phyloP scores from a whole-genome alignment of 2,329 filamentous ascomycete species.

The Epichloe scottii region DNA sequence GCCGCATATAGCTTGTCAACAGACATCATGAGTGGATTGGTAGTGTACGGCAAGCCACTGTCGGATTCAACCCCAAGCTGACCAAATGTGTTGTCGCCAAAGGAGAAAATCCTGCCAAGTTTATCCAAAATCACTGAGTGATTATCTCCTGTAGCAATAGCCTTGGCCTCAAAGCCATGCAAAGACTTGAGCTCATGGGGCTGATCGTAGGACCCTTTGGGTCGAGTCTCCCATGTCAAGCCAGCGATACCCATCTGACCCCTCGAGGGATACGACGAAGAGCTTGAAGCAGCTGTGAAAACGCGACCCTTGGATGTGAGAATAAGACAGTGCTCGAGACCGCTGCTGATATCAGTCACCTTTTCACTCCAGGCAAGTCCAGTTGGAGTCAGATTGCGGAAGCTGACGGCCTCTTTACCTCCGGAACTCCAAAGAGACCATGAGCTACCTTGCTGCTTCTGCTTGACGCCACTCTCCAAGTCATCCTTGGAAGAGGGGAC shows the following conservation, averaged over 20 bases:
- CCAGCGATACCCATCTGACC: conserved; percentile 84
- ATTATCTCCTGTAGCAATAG: conserved; percentile 74
- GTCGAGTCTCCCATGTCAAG: conserved; percentile 66
- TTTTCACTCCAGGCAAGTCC: conserved; percentile 57
- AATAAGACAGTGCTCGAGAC: conserved; percentile 75
- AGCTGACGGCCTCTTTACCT: conserved; percentile 41
- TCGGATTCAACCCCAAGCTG: conserved; percentile 75
- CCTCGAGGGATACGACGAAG: conserved; percentile 62
- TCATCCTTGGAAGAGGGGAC: conserved; percentile 65
- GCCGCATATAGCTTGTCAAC: conserved; percentile 61
- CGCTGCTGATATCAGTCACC: conserved; percentile 61
- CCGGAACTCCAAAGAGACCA: conserved; percentile 61
- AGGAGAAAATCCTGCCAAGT: conserved; percentile 67
- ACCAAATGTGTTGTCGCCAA: conserved; percentile 85
- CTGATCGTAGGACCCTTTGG: conserved; percentile 65
- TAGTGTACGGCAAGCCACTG: conserved; percentile 46
- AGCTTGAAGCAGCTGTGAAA: conserved; percentile 76
- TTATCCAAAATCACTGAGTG: conserved; percentile 73
- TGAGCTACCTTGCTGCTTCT: conserved; percentile 36
- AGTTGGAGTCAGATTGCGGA: conserved; percentile 56
- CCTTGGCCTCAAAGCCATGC: conserved; percentile 54
- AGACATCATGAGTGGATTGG: conserved; percentile 59
- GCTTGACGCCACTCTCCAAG: conserved; percentile 51
- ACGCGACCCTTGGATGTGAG: conserved; percentile 76
- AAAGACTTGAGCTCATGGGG: conserved; percentile 68